Evolutionary conservation across 1,139 yeast genomes (phyloP).

Genomic region (Candida tropicalis): DNA sequence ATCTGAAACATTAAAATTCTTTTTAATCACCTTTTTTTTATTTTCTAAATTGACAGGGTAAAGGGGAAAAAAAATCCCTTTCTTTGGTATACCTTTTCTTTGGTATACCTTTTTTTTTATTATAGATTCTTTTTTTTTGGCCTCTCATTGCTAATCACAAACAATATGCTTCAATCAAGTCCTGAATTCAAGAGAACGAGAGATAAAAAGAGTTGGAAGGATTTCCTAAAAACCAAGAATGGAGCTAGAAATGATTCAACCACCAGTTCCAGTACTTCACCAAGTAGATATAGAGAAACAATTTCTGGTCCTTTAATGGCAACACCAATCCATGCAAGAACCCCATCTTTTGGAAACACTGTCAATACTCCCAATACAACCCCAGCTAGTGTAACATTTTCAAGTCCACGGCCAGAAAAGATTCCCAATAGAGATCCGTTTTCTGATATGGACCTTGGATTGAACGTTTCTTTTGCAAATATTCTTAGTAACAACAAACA

Average conservation of each 20-base stretch:
- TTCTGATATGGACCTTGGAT: slow-evolving; percentile 3
- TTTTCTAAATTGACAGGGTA: too few species aligned
- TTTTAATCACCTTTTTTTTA: too few species aligned
- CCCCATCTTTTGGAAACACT: slow-evolving; percentile 1
- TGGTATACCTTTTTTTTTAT: too few species aligned
- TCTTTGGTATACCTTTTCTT: too few species aligned
- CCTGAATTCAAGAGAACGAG: slow-evolving; percentile 5
- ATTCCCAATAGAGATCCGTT: slow-evolving; percentile 7
- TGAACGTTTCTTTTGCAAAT: slow-evolving; percentile 14
- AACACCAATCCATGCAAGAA: background rate
- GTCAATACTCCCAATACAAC: slow-evolving; percentile 8
- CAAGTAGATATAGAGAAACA: background rate
- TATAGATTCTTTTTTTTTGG: too few species aligned
- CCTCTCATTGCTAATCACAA: too few species aligned
- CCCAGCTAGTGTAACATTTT: slow-evolving; percentile 3
- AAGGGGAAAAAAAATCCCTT: background rate
- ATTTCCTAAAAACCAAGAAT: slow-evolving; percentile 5
- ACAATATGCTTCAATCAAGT: slow-evolving; percentile 10
- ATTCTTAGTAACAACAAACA: slow-evolving; percentile 9
- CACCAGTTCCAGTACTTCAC: slow-evolving; percentile 4
- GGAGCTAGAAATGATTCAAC: slow-evolving; percentile 5
- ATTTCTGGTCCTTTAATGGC: background rate
- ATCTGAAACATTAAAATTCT: slow-evolving; percentile 6
- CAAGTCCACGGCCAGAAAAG: slow-evolving; percentile 5
- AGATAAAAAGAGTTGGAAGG: slow-evolving; percentile 11